A percentile compares a stretch with the other conserved stretches of the same genome.
phyloP scores from a whole-genome alignment of 2,329 filamentous ascomycete genomes.

The Hawksworthiomyces lignivorus region DNA sequence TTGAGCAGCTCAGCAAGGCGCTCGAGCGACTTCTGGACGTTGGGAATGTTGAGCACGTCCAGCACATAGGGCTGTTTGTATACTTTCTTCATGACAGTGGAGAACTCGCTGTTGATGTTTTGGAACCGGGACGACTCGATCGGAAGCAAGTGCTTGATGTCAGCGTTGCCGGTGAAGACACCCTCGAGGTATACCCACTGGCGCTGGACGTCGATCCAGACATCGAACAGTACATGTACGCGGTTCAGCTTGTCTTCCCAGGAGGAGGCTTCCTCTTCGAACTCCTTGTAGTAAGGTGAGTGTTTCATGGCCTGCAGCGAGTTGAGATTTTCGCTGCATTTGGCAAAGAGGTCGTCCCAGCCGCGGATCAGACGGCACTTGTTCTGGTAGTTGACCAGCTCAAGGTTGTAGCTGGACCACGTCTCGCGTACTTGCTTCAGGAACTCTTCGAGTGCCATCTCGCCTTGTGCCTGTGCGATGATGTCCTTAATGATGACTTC shows the following conservation, averaged over 20 bases:
- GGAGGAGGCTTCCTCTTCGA: conserved; percentile 89
- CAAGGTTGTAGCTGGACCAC: conserved; percentile 91
- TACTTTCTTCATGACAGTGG: conserved; percentile 99
- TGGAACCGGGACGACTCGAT: conserved; percentile 96
- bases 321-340: conserved; percentile 96
- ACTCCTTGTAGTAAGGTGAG: conserved; percentile 98
- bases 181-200: conserved; percentile 99
- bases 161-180: conserved; percentile 95
- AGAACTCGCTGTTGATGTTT: conserved; percentile 98
- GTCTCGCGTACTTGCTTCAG: conserved; percentile 92
- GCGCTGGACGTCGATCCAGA: conserved; percentile 99
- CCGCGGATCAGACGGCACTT: conserved; percentile 96
- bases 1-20: conserved; percentile 92
- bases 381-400: conserved; percentile 94
- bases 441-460: conserved; percentile 98
- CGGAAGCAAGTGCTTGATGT: conserved; percentile 96
- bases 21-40: conserved; percentile 92
- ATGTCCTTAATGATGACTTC: conserved; percentile 87
- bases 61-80: conserved; percentile 93
- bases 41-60: conserved; percentile 91
- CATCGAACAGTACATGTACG: conserved; percentile 94
- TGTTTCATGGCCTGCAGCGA: conserved; percentile 98
- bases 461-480: conserved; percentile 89
- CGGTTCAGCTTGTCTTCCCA: conserved; percentile 99
- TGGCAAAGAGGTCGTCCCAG: conserved; percentile 96